Conservation (phyloP, 176 grass and related monocot genomes). For the Juncus inflexus region DNA sequence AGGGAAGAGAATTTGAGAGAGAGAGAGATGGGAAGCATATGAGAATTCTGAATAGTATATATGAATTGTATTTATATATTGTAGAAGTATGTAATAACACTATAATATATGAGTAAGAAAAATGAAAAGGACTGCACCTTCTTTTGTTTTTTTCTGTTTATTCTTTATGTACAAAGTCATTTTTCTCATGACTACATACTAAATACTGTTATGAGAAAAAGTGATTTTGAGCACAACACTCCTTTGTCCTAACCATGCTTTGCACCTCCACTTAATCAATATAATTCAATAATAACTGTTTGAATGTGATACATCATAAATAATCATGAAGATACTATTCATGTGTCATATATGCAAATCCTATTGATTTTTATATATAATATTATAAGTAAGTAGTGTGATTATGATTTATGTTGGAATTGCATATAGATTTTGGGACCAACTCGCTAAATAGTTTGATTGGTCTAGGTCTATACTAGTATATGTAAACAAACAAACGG, state of each 20-base stretch:
- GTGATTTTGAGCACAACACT: constrained; percentile 33
- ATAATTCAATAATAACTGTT: constrained; percentile 6
- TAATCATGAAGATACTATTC: constrained; percentile 8
- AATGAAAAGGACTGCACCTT: constrained; percentile 37
- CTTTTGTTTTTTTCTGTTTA: constrained; percentile 33
- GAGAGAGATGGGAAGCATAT: constrained; percentile 35
- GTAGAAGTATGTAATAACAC: constrained; percentile 15
- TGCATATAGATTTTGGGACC: neutral
- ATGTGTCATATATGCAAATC: neutral
- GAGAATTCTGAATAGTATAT: constrained; percentile 21
- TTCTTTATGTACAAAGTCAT: constrained; percentile 32
- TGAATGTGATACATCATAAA: constrained; percentile 11
- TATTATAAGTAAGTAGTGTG: neutral
- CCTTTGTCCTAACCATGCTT: constrained; percentile 23
- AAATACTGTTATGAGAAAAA: constrained; percentile 5
- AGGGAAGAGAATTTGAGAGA: constrained; percentile 27
- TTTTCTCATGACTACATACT: constrained; percentile 13
- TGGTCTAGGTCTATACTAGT: neutral
- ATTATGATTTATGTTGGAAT: neutral
- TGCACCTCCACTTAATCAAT: constrained; percentile 10
- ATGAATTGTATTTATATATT: constrained; percentile 7
- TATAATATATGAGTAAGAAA: constrained; percentile 20
- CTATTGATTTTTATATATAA: neutral
- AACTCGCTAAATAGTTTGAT: neutral
- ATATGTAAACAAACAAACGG: too few relatives aligned